phyloP scores from a whole-genome alignment of 2,329 filamentous ascomycete genomes.

The Fusarium brevicatenulatum region DNA sequence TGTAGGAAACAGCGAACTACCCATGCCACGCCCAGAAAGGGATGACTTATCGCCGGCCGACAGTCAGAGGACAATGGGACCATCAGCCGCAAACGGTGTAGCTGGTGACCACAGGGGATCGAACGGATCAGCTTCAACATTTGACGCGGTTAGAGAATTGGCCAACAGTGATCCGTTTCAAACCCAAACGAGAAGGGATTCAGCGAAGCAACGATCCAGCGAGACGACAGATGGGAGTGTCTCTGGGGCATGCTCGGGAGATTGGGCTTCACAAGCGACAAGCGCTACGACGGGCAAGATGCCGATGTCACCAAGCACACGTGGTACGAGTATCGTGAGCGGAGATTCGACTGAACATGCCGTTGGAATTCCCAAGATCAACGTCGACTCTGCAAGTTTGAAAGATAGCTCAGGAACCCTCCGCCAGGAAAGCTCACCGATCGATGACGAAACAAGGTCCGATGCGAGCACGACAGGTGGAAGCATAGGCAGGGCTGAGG shows the following conservation, averaged over 20 bases:
- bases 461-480: slow-evolving; percentile 49
- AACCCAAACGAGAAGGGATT: slow-evolving; percentile 47
- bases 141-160: slow-evolving; percentile 60
- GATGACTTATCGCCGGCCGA: slow-evolving; percentile 43
- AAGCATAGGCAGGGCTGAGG: slow-evolving; percentile 59
- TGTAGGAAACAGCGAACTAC: slow-evolving; percentile 35
- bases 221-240: slow-evolving; percentile 70
- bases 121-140: slow-evolving; percentile 57
- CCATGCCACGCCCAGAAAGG: slow-evolving; percentile 40
- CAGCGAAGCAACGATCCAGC: slow-evolving; percentile 65
- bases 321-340: slow-evolving; percentile 73
- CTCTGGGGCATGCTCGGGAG: slow-evolving; percentile 63
- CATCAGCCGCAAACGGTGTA: slow-evolving; percentile 37
- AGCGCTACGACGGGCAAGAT: slow-evolving; percentile 72
- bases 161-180: slow-evolving; percentile 62
- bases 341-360: slow-evolving; percentile 65
- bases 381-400: slow-evolving; percentile 52
- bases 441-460: slow-evolving; percentile 49
- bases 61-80: slow-evolving; percentile 44
- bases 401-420: slow-evolving; percentile 45
- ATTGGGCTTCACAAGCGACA: slow-evolving; percentile 71
- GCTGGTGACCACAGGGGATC: slow-evolving; percentile 52
- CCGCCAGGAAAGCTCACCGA: slow-evolving; percentile 36
- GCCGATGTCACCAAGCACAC: slow-evolving; percentile 72
- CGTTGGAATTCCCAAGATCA: slow-evolving; percentile 54